Base-by-base conservation (phyloP, 129 eudicot species). In the Sambucus nigra region DNA sequence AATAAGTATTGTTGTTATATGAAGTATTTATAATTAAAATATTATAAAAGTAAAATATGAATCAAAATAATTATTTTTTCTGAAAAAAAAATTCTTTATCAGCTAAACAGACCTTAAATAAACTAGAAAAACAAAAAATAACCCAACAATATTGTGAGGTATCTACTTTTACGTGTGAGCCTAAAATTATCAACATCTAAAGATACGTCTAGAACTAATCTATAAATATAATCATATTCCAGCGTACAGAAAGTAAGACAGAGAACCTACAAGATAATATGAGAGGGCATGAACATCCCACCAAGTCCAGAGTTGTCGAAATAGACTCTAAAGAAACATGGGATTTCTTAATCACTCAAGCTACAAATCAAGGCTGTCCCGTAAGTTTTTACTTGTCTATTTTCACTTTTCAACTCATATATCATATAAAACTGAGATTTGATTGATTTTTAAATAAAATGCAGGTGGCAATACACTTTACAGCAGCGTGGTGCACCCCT, bases 401-500 rank as follows among this genome's bases (percentile, higher is more conserved):
- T 14, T 7, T 4, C 13, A 13, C 47, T 1, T 42, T 42, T 5
- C 13, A 42, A 3, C 47, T 42, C n/a, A 42, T 31, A 16, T 42
- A 0, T 1, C 48, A 42, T 42, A 42, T 1, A 15, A 42, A 31
- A 2, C 5, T 15, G n/a, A 42, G n/a, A 7, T 42, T 42, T 42
- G 18, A 19, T 20, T 40, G 4, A 47, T 20, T 20, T 20, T 6
- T 47, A 12, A n/a, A n/a, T 47, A 25, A 25, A 51, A 25, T 74
- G 47, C 66, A 83, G 94, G 70, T 83, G 13, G 66, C 73, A 42
- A 71, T 55, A 23, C 79, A 78, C 26, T 83, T 83, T 64, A 71
- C 74, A 8, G 87, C 94, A 0, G 48, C 65, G 12, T 83, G 87
- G 94, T 83, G 94, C 63, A 63, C 63, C 22, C 94, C 81, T 6